These are phyloP conservation scores for Penicillium sp. DNA, from an alignment of 2,329 filamentous ascomycete genomes.

Conservation along the genomic window DNA sequence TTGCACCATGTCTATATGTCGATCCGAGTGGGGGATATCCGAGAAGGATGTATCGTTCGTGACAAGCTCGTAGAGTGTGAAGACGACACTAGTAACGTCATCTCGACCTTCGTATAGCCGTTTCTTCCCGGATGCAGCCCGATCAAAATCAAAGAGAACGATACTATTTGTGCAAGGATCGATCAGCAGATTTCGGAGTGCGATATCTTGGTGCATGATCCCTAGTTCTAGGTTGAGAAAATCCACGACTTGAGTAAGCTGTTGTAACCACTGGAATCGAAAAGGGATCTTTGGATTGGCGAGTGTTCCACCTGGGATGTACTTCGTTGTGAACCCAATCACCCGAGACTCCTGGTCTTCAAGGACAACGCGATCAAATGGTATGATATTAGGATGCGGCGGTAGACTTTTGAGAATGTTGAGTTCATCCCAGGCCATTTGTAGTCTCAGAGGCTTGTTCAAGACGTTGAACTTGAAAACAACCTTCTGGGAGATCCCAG, in stretches of 20 bases:
- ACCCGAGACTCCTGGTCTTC: constrained; percentile 20
- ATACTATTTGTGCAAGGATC: constrained; percentile 20
- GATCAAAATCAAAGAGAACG: constrained; percentile 25
- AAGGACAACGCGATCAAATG: constrained; percentile 27
- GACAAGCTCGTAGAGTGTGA: constrained; percentile 27
- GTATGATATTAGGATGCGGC: constrained; percentile 28
- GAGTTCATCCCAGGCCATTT: constrained; percentile 26
- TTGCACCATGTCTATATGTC: constrained; percentile 21
- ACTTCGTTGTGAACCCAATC: constrained; percentile 27
- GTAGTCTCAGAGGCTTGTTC: constrained; percentile 9
- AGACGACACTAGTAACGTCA: constrained; percentile 23
- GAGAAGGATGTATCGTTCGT: constrained; percentile 23
- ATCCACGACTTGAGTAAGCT: constrained; percentile 24
- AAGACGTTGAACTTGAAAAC: constrained; percentile 21
- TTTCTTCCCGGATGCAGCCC: constrained; percentile 16
- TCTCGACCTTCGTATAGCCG: constrained; percentile 18
- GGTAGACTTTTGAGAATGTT: constrained; percentile 25
- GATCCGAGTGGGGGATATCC: constrained; percentile 22
- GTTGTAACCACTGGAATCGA: constrained; percentile 23
- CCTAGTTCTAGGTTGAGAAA: constrained; percentile 23
- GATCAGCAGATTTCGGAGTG: constrained; percentile 29
- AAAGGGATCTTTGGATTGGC: constrained; percentile 19
- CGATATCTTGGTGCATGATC: constrained; percentile 34
- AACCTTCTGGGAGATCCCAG: constrained; percentile 1
- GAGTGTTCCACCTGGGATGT: constrained; percentile 24